phyloP scores from a whole-genome alignment of 306 rosid genomes.

The Heteromeles arbutifolia region DNA sequence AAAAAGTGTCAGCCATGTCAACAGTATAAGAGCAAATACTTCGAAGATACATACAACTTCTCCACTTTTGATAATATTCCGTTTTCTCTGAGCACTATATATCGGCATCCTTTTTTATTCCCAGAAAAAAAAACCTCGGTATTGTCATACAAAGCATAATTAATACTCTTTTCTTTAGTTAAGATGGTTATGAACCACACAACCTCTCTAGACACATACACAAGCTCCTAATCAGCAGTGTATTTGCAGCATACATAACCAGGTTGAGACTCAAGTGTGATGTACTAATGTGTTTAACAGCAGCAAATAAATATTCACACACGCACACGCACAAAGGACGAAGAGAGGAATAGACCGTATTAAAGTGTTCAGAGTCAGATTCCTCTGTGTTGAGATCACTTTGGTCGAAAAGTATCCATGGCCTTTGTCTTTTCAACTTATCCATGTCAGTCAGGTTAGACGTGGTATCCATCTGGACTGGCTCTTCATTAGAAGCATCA shows the following conservation, averaged over 20 bases:
- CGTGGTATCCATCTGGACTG: constrained; percentile 13
- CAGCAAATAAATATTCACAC: not conserved
- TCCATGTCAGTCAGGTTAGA: constrained; percentile 20
- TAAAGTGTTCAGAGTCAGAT: constrained; percentile 30
- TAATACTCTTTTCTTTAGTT: not conserved
- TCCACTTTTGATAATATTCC: not conserved
- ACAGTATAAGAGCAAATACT: not conserved
- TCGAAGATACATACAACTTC: not conserved
- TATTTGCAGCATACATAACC: not conserved
- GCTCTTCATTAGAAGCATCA: constrained; percentile 24
- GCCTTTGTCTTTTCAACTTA: constrained; percentile 27
- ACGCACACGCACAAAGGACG: not conserved
- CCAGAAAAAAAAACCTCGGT: not conserved
- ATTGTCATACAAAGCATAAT: not conserved
- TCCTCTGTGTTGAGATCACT: constrained; percentile 31
- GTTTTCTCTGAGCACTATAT: not conserved
- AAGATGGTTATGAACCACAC: not conserved
- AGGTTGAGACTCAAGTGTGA: not conserved
- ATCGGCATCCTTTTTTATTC: not conserved
- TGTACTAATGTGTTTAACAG: not conserved
- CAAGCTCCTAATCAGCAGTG: not conserved
- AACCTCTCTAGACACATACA: constrained; percentile 6
- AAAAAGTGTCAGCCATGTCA: not conserved
- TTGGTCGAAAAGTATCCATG: constrained; percentile 51
- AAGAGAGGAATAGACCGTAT: constrained; percentile 27